Evolutionary conservation across 2,329 filamentous ascomycete genomes (phyloP).

Genomic region (Stagonosporopsis cucurbitacearum): DNA sequence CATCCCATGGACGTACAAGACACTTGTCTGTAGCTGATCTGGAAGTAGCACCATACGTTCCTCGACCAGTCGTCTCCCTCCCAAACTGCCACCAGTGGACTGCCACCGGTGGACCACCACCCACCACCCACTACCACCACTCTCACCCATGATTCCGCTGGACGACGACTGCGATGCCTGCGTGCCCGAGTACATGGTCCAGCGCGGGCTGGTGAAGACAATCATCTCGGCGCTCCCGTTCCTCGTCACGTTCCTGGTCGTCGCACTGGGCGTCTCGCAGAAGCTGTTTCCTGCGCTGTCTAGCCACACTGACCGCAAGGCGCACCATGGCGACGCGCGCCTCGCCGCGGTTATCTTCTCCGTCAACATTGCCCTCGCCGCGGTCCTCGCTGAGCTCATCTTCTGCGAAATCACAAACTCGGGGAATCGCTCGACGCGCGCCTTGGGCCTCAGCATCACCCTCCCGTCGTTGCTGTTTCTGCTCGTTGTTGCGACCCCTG

Average conservation of each 20-base stretch:
- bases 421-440: constrained; percentile 70
- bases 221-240: constrained; percentile 72
- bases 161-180: constrained; percentile 64
- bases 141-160: constrained; percentile 41
- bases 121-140: constrained; percentile 1
- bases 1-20: constrained; percentile 37
- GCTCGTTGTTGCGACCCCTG: constrained; percentile 76
- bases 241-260: constrained; percentile 70
- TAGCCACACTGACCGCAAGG: constrained; percentile 61
- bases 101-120: too few species aligned
- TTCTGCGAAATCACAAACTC: constrained; percentile 83
- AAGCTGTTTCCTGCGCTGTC: constrained; percentile 78
- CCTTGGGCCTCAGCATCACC: constrained; percentile 70
- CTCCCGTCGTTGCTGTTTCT: constrained; percentile 74
- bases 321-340: constrained; percentile 67
- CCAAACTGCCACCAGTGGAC: too few species aligned
- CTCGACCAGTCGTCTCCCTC: too few species aligned
- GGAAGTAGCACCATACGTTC: constrained; percentile 11
- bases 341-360: constrained; percentile 73
- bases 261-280: constrained; percentile 67
- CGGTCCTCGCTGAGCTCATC: constrained; percentile 79
- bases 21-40: constrained; percentile 14
- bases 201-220: constrained; percentile 56
- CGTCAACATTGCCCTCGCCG: constrained; percentile 76
- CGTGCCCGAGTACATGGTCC: constrained; percentile 58